Evolutionary conservation across 768 basidiomycete genomes (phyloP).

Genomic region (Cystobasidium onofrii): DNA sequence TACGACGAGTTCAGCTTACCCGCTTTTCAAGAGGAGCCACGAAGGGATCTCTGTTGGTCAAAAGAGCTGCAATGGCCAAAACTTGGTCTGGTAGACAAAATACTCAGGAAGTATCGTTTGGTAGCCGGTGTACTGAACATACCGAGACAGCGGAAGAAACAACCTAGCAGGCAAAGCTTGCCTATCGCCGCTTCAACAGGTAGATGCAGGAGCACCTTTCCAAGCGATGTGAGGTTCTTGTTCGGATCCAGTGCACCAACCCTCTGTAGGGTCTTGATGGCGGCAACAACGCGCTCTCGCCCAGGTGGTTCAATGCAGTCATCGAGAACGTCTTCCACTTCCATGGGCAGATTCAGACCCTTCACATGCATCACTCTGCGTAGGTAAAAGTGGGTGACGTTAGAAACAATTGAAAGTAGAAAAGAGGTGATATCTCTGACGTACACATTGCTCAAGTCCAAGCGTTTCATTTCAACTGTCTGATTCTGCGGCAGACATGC

Average conservation of each 20-base stretch:
- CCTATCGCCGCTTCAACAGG: constrained; percentile 87
- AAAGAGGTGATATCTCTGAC: background rate
- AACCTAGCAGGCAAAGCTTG: constrained; percentile 76
- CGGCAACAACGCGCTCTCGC: constrained; percentile 63
- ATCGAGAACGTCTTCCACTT: constrained; percentile 75
- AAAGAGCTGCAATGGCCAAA: constrained; percentile 78
- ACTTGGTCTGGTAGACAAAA: constrained; percentile 37
- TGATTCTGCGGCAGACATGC: constrained; percentile 65
- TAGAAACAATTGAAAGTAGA: background rate
- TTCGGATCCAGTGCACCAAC: constrained; percentile 73
- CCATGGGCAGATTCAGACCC: constrained; percentile 78
- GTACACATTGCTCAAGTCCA: constrained; percentile 69
- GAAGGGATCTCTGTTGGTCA: constrained; percentile 86
- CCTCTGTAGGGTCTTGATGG: constrained; percentile 69
- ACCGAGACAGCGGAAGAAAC: constrained; percentile 77
- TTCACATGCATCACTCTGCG: constrained; percentile 81
- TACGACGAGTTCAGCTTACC: background rate
- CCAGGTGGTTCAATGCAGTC: constrained; percentile 84
- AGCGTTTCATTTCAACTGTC: constrained; percentile 88
- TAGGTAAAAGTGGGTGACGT: background rate
- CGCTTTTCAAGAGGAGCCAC: constrained; percentile 54
- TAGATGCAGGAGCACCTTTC: constrained; percentile 74
- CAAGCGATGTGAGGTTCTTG: constrained; percentile 74
- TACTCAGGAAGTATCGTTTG: constrained; percentile 47
- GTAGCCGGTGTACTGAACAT: background rate